phyloP scores from a whole-genome alignment of 2,329 filamentous ascomycete genomes.

The Zymoseptoria ardabiliae region DNA sequence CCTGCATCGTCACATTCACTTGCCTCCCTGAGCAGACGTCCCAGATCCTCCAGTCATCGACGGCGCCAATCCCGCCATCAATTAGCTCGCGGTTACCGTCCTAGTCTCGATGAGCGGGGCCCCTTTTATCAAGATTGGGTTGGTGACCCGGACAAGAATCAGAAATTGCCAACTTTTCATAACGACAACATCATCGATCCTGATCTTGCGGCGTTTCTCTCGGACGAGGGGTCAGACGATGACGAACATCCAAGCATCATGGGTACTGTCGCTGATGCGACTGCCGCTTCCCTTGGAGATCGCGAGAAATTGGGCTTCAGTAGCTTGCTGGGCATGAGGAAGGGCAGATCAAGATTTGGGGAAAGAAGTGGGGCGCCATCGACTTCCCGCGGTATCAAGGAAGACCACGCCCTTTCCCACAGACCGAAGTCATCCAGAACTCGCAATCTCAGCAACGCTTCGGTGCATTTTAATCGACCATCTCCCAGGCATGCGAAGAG shows the following conservation, averaged over 20 bases:
- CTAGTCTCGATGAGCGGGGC: constrained; percentile 67
- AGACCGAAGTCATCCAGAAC: constrained; percentile 58
- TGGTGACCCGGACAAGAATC: constrained; percentile 58
- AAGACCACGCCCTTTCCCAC: constrained; percentile 58
- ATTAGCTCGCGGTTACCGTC: constrained; percentile 67
- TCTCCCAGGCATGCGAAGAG: constrained; percentile 61
- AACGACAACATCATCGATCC: constrained; percentile 98
- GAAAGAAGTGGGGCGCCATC: constrained; percentile 70
- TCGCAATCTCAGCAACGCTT: constrained; percentile 78
- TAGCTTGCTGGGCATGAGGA: constrained; percentile 65
- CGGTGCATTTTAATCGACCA: constrained; percentile 60
- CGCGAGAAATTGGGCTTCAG: constrained; percentile 65
- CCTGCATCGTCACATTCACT: constrained; percentile 90
- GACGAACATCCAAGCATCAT: constrained; percentile 87
- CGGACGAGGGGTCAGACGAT: constrained; percentile 79
- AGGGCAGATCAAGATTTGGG: constrained; percentile 61
- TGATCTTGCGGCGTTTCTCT: constrained; percentile 90
- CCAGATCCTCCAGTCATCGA: constrained; percentile 72
- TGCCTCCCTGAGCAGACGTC: constrained; percentile 62
- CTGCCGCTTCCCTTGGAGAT: constrained; percentile 47
- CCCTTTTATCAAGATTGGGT: constrained; percentile 73
- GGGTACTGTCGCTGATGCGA: constrained; percentile 57
- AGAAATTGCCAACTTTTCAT: constrained; percentile 82
- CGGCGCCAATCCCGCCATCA: constrained; percentile 84
- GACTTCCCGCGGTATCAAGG: constrained; percentile 56